These are phyloP conservation scores for Blastocystis sp. DNA, from an alignment of 352 stramenopile genomes.

Conservation along the genomic window DNA sequence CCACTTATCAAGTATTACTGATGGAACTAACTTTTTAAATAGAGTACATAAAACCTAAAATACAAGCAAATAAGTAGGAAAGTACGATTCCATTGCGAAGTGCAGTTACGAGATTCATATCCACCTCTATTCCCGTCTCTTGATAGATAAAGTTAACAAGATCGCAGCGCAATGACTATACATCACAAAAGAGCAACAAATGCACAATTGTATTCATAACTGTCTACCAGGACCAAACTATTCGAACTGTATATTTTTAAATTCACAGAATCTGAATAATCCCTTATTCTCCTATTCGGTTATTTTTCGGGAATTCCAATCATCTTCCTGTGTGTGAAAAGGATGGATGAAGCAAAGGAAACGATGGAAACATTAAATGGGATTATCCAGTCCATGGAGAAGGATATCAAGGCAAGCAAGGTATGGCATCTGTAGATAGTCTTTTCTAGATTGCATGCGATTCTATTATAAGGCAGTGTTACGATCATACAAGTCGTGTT, in stretches of 20 bases:
- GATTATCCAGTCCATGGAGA: conserved; percentile 35
- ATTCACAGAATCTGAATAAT: background rate
- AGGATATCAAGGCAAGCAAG: conserved; percentile 6
- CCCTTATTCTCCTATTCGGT: background rate
- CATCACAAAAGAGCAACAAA: background rate
- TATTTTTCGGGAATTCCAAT: background rate
- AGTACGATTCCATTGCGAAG: conserved; percentile 14
- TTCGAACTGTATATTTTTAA: background rate
- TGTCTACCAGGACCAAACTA: background rate
- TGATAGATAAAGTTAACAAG: conserved; percentile 21
- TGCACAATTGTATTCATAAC: conserved; percentile 21
- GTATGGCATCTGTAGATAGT: background rate
- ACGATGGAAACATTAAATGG: conserved; percentile 12
- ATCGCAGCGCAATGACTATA: conserved; percentile 45
- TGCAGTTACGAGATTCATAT: conserved; percentile 10
- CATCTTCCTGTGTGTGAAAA: background rate
- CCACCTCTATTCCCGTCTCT: conserved; percentile 12
- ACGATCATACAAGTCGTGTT: background rate
- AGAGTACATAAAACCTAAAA: conserved; percentile 1
- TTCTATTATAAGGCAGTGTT: conserved; percentile 41
- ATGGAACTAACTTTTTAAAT: conserved; percentile 39
- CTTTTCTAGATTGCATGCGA: background rate
- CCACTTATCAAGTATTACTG: background rate
- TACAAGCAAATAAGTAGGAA: background rate
- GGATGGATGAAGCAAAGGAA: background rate